Base-by-base conservation (phyloP, 2,329 filamentous ascomycete species). In the Microcera coccophila region DNA sequence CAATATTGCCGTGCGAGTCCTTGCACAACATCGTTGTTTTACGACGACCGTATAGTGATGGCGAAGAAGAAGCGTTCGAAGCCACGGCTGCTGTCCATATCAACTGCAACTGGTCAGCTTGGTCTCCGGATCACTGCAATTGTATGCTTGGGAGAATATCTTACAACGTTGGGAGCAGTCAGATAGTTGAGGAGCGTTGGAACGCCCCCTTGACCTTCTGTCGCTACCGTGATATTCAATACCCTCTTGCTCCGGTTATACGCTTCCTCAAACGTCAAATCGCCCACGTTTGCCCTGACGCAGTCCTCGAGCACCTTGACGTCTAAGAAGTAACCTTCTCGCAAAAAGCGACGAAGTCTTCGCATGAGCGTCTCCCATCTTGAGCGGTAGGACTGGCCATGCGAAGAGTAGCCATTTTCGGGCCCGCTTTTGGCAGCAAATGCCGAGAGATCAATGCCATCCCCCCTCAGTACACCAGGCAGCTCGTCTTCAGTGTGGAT, bases 251-350 rank as follows among this genome's bases (percentile, higher is more conserved):
- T 95, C 48, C 82, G 81, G 39, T 83, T 79, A 59, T 90, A 95
- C 1, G 91, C 91, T 67, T 96, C 91, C 64, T 94, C 88, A 59
- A 97, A 97, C 0, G 90, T 96, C 48, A 95, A 63, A 57, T 95
- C 86, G 9, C 90, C 90, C 12, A 95, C 82, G 53, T 95, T 95
- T 12, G 84, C 81, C 44, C 85, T 78, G 12, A 96, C 85, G 53
- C 88, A 91, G 45, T 90, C 81, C 60, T 94, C 89, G 35, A 97
- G 68, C 9, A 94, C 84, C 31, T 77, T 80, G 3, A 88, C 81
- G 62, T 96, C 90, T 21, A 95, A 75, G 45, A 95, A 86, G 59
- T 94, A 89, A 1, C 90, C 90, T 53, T 90, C 84, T 29, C 73
- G 73, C 38, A 83, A 73, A 59, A 91, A 90, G 35, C 90, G 78